Conservation (phyloP, 768 basidiomycete species). For the Tylopilus intermedius region DNA sequence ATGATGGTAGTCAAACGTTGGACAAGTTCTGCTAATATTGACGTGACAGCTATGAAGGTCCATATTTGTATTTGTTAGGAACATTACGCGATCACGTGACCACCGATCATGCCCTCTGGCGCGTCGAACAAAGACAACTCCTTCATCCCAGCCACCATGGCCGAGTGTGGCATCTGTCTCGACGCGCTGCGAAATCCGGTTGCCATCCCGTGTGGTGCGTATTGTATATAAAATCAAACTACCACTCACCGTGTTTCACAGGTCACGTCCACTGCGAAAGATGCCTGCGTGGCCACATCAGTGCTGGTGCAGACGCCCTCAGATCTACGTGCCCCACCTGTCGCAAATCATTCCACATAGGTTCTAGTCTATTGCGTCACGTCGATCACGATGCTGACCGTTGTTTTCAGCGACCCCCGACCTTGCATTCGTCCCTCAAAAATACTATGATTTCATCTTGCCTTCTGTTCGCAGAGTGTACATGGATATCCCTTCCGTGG, state of each 20-base stretch:
- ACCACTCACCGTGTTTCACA: constrained; percentile 21
- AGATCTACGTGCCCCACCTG: constrained; percentile 58
- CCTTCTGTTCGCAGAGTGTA: constrained; percentile 56
- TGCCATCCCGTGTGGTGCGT: constrained; percentile 59
- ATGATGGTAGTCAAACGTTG: constrained; percentile 4
- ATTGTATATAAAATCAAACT: background rate
- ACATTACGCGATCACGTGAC: constrained; percentile 28
- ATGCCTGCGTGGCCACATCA: constrained; percentile 43
- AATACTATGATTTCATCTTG: constrained; percentile 53
- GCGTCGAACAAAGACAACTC: background rate
- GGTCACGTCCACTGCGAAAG: constrained; percentile 65
- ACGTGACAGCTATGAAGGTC: constrained; percentile 3
- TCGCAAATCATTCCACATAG: constrained; percentile 48
- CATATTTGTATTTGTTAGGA: constrained; percentile 23
- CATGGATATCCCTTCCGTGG: constrained; percentile 38
- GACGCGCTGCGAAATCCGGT: constrained; percentile 52
- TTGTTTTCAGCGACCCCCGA: constrained; percentile 43
- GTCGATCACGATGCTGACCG: background rate
- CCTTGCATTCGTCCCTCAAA: constrained; percentile 46
- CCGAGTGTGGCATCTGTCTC: constrained; percentile 58
- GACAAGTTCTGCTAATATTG: constrained; percentile 1
- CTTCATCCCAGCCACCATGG: constrained; percentile 30
- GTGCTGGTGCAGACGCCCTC: constrained; percentile 27
- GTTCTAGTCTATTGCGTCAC: constrained; percentile 32
- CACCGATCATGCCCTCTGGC: background rate